phyloP scores from a whole-genome alignment of 1,284 basidiomycete genomes.

The Coniferiporia sulphurascens region DNA sequence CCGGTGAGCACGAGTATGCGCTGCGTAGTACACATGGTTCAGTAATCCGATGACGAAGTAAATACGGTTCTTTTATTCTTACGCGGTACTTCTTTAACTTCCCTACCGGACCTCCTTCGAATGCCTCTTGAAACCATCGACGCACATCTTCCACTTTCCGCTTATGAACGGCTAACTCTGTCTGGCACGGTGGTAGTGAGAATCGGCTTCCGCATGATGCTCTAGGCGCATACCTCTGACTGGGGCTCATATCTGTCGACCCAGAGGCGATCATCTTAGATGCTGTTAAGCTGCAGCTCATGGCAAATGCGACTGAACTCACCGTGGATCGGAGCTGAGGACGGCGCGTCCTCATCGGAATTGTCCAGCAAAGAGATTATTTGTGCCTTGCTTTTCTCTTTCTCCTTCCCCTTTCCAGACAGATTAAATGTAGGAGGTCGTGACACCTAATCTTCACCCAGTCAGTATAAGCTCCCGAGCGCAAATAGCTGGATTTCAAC shows the following conservation, averaged over 20 bases:
- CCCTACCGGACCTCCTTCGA: slow-evolving; percentile 57
- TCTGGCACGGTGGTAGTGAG: slow-evolving; percentile 34
- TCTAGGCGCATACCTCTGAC: slow-evolving; percentile 45
- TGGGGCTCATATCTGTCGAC: slow-evolving; percentile 72
- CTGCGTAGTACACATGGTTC: slow-evolving; percentile 34
- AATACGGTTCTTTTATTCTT: slow-evolving; percentile 40
- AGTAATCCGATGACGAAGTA: neutral
- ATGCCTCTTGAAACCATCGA: slow-evolving; percentile 81
- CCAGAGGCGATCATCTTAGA: slow-evolving; percentile 57
- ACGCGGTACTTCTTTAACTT: slow-evolving; percentile 77
- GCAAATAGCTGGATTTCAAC: slow-evolving; percentile 20
- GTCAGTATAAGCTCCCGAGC: slow-evolving; percentile 9
- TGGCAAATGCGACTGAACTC: neutral
- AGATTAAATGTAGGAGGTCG: slow-evolving; percentile 34
- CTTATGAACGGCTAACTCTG: slow-evolving; percentile 84
- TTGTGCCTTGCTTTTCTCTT: slow-evolving; percentile 28
- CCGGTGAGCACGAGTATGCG: slow-evolving; percentile 84
- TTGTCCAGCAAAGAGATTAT: slow-evolving; percentile 18
- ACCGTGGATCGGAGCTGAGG: neutral
- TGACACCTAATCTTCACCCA: slow-evolving; percentile 27
- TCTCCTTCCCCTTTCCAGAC: slow-evolving; percentile 42
- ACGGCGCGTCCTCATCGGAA: slow-evolving; percentile 22
- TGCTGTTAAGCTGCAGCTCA: slow-evolving; percentile 3
- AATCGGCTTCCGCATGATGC: neutral
- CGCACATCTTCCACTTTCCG: slow-evolving; percentile 83